Evolutionary conservation across 306 rosid species (phyloP), one percentile per base, ranked within the genome.

Genomic region (Inga oerstediana): DNA sequence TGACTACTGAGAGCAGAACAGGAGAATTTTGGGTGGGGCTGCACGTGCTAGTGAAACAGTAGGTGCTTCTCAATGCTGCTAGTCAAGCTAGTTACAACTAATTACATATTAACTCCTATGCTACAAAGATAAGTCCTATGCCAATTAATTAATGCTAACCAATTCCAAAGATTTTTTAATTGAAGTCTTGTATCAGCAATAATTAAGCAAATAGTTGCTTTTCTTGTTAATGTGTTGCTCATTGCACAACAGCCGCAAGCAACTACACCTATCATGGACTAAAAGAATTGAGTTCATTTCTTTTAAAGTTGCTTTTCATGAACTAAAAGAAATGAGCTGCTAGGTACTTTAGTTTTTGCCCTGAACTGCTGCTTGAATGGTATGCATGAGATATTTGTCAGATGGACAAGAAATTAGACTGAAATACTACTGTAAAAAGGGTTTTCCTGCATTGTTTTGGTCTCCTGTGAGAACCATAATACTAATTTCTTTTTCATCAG

Each of bases 151-250:
- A 39, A 81, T 45, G 41, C 67, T 17, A 56, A 56, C 13, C 54
- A 19, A 49, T 70, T 61, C 51, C 69, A 54, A 39, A 41, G 48
- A 58, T 70, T 41, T 76, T 34, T 51, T 30, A 79, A 49, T 62
- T 66, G 67, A 48, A 74, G 69, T 72, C 71, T 74, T 59, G 51
- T 19, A 27, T 54, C 80, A 17, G 75, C 48, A 61, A 59, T 13
- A 78, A n/a, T 61, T 30, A 39, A 59, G 20, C 39, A 81, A 32
- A 71, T 61, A 37, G 62, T 35, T 30, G 49, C 73, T 76, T 85
- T 56, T 56, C 61, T 51, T 78, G 22, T 58, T 45, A 34, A 13
- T 13, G 27, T 74, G 76, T 75, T 56, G 27, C 73, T 54, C 45
- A 75, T 84, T 19, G 56, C 44, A 19, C 56, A 5, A 51, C n/a